Conservation (phyloP, 345 rosid species). For the Lumnitzera littorea region DNA sequence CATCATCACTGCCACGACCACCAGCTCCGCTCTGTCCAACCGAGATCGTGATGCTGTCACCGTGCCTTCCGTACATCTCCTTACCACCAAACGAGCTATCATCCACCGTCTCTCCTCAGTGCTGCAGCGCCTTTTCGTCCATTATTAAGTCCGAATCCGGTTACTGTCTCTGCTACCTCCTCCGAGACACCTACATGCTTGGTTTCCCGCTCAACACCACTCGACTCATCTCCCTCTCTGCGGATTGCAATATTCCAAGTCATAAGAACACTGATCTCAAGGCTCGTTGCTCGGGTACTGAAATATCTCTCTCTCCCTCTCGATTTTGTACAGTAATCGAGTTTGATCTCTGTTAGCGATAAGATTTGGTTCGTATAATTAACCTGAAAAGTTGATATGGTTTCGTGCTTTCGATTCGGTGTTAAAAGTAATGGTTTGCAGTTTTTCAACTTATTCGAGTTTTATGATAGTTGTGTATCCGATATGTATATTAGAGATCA, state of each 20-base stretch:
- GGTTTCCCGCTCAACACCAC: slow-evolving; percentile 71
- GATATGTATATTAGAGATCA: no score
- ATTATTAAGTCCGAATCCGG: slow-evolving; percentile 29
- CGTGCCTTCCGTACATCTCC: slow-evolving; percentile 69
- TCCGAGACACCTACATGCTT: slow-evolving; percentile 52
- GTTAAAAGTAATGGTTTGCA: no score
- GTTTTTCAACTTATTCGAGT: no score
- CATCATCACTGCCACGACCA: slow-evolving; percentile 17
- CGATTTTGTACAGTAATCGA: no score
- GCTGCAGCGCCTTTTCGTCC: slow-evolving; percentile 54
- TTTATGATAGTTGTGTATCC: no score
- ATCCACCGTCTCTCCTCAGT: slow-evolving; percentile 25
- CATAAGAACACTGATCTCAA: slow-evolving; percentile 21
- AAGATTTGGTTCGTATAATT: no score
- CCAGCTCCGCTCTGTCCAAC: slow-evolving; percentile 33
- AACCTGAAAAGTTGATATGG: no score
- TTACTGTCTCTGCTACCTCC: slow-evolving; percentile 65
- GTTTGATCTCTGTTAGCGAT: no score
- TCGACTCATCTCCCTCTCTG: slow-evolving; percentile 45
- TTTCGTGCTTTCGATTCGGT: no score
- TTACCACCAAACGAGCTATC: slow-evolving; percentile 53
- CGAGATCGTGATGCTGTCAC: slow-evolving; percentile 59
- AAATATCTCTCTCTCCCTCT: slow-evolving; percentile 9
- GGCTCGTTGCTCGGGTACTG: slow-evolving; percentile 39
- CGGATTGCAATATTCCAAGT: slow-evolving; percentile 25